phyloP scores from a whole-genome alignment of 768 basidiomycete genomes.

The Podaxis pistillaris region DNA sequence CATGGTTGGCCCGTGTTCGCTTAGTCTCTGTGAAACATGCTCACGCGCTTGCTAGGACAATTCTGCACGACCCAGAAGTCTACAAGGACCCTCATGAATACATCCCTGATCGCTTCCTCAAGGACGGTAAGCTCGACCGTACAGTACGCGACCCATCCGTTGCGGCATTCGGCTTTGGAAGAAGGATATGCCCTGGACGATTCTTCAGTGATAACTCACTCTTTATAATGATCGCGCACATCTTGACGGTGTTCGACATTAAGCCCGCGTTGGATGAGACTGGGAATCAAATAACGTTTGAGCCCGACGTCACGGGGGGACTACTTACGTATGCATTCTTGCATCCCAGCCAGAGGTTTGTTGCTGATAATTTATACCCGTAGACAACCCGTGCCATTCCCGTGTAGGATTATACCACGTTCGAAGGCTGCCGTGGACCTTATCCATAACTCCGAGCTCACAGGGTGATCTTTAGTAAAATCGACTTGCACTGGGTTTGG shows the following conservation, averaged over 20 bases:
- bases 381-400: constrained; percentile 12
- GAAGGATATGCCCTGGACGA: constrained; percentile 22
- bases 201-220: constrained; percentile 18
- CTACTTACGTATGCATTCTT: constrained; percentile 6
- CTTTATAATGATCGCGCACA: constrained; percentile 17
- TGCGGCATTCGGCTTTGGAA: constrained; percentile 13
- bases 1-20: constrained; percentile 10
- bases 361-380: neutral
- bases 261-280: constrained; percentile 18
- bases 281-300: constrained; percentile 17
- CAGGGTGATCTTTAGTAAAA: neutral
- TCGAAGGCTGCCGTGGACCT: constrained; percentile 6
- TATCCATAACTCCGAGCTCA: neutral
- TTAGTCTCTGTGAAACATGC: neutral
- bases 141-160: constrained; percentile 6
- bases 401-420: constrained; percentile 6
- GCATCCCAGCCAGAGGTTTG: neutral
- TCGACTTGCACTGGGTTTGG: neutral
- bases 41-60: constrained; percentile 11
- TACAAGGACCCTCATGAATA: constrained; percentile 13
- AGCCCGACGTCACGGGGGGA: constrained; percentile 11
- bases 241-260: constrained; percentile 19
- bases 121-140: constrained; percentile 12
- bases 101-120: constrained; percentile 19
- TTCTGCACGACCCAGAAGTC: constrained; percentile 17